Base-by-base conservation (phyloP, 805 yeast genomes). In the Ogataea angusta region DNA sequence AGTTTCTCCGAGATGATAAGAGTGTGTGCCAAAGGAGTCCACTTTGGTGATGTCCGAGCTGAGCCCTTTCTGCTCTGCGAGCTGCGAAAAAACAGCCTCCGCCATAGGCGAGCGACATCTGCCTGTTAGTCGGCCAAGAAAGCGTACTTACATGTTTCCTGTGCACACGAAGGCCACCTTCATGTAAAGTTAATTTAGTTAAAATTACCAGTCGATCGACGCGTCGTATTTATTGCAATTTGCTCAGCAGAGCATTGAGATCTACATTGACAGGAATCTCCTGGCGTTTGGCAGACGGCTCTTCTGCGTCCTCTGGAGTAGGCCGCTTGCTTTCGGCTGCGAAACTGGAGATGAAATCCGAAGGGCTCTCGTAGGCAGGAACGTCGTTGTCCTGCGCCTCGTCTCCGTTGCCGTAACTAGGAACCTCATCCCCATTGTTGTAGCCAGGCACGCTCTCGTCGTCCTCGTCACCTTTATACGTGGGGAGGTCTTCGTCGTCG, bases 21-120 rank as follows among this genome's bases (percentile, higher is more conserved):
- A 84, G 8, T 85, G 79, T 0, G 97, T 88, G 12, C 97, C 98
- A 62, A 81, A 90, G 0, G 96, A 88, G 56, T 90, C 96, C 23
- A 88, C 81, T 13, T 57, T 57, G 0, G 66, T 57, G 46, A 89
- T 76, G n/a, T 57, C 57, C 13, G 58, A 62, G 24, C 46, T 55
- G 21, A 68, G 60, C 0, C 82, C 81, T 15, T 64, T 60, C 31
- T 75, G 59, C 30, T 76, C 60, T 8, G 86, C 95, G 12, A 68
- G 67, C 43, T 85, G 78, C 34, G 69, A 70, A 64, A 90, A 88
- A 1, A 89, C 86, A 0, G 96, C 96, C 58, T 91, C 97, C 0
- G 98, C 97, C 98, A 90, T 91, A 10, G 98, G 98, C 2, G 96
- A 88, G 35, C 97, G 90, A 57, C 97, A 89, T 16, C 85, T 80